These are phyloP conservation scores for Trichomonas tenax DNA, from an alignment of 208 protist species.

Conservation along the genomic window DNA sequence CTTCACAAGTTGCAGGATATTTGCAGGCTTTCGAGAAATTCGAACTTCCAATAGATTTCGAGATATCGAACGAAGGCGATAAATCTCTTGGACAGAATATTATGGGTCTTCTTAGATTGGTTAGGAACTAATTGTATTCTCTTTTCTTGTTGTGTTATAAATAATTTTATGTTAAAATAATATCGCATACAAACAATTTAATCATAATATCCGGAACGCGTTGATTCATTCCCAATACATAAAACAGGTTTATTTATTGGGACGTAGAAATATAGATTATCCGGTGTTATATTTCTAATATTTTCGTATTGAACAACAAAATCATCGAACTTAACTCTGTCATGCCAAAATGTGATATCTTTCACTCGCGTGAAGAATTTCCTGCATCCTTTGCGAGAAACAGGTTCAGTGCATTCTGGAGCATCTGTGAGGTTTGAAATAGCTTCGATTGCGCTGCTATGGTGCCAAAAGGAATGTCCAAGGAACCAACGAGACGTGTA, in stretches of 20 bases:
- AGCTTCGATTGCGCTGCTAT: neutral
- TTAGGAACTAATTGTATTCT: neutral
- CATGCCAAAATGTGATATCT: neutral
- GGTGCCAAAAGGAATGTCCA: neutral
- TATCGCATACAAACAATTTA: no score
- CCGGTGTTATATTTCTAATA: neutral
- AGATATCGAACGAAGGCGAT: neutral
- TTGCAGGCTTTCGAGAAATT: neutral
- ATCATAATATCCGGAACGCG: neutral
- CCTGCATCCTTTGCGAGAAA: neutral
- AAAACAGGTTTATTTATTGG: neutral
- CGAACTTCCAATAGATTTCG: neutral
- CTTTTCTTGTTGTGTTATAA: no score
- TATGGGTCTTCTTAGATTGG: neutral
- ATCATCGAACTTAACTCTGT: neutral
- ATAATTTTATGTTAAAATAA: no score
- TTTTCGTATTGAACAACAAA: neutral
- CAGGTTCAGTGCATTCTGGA: neutral
- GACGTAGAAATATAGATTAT: neutral
- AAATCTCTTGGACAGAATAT: neutral
- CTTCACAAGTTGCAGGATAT: neutral
- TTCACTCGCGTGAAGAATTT: neutral
- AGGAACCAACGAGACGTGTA: neutral
- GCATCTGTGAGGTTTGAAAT: neutral
- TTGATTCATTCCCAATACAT: neutral